Conservation (phyloP, 345 rosid genomes). For the Excoecaria agallocha region DNA sequence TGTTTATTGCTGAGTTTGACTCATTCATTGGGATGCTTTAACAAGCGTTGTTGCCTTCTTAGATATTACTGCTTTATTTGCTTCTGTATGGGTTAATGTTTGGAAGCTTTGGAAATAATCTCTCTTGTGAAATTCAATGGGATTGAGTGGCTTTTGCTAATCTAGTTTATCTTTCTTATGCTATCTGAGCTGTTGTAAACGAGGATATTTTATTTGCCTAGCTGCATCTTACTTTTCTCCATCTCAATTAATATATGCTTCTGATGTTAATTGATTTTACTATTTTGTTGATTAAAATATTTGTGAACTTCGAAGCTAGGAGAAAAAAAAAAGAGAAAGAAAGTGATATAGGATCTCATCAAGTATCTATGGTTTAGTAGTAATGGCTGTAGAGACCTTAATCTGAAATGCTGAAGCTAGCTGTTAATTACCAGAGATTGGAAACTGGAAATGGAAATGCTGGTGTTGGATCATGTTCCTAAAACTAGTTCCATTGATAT, state of each 20-base stretch:
- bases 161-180: not conserved
- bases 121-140: not conserved
- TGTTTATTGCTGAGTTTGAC: not conserved
- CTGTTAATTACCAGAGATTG: not conserved
- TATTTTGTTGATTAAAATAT: not conserved
- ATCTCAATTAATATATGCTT: not conserved
- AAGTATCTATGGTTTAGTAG: too few relatives aligned
- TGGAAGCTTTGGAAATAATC: too few relatives aligned
- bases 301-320: not conserved
- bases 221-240: not conserved
- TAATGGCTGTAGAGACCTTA: not conserved
- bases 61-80: not conserved
- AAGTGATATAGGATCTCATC: not conserved
- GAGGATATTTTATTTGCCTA: not conserved
- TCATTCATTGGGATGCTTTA: not conserved
- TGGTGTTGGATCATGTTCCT: not conserved
- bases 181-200: not conserved
- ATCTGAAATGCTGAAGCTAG: not conserved
- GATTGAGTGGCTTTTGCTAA: not conserved
- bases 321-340: not conserved
- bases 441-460: not conserved
- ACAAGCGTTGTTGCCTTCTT: not conserved
- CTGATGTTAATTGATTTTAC: not conserved
- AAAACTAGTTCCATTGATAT: not conserved
- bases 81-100: not conserved